Evolutionary conservation across 495 filamentous ascomycete species (phyloP).

Genomic region (Aspergillus asperescens): DNA sequence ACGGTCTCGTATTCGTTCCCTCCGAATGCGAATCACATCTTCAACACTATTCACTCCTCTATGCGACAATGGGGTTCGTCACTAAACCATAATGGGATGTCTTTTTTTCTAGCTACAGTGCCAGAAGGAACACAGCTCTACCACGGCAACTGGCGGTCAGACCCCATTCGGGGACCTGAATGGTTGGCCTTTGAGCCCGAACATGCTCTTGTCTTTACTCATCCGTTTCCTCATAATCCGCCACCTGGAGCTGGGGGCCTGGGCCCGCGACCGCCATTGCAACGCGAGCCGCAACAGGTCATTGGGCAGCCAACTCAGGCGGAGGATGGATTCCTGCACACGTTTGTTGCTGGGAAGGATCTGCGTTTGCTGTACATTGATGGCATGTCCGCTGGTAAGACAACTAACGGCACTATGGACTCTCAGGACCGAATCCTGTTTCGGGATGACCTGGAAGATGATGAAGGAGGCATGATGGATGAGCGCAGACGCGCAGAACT

Average conservation of each 20-base stretch:
- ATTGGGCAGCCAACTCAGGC: background rate
- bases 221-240: slow-evolving; percentile 14
- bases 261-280: background rate
- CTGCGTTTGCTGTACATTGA: slow-evolving; percentile 56
- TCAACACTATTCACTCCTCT: slow-evolving; percentile 62
- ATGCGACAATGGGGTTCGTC: slow-evolving; percentile 68
- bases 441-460: slow-evolving; percentile 6
- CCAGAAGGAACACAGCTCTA: slow-evolving; percentile 57
- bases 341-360: slow-evolving; percentile 43
- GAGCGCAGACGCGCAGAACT: slow-evolving; percentile 44
- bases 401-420: slow-evolving; percentile 52
- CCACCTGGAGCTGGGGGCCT: slow-evolving; percentile 6
- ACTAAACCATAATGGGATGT: slow-evolving; percentile 64
- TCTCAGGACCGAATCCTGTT: slow-evolving; percentile 51
- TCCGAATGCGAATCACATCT: slow-evolving; percentile 54
- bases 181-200: slow-evolving; percentile 71
- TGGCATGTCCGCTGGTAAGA: slow-evolving; percentile 54
- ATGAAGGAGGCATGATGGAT: slow-evolving; percentile 6
- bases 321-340: slow-evolving; percentile 41
- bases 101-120: slow-evolving; percentile 54
- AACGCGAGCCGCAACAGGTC: background rate
- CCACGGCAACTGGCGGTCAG: slow-evolving; percentile 46
- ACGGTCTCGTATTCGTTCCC: background rate
- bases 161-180: slow-evolving; percentile 47
- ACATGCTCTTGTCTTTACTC: slow-evolving; percentile 54